These are phyloP conservation scores for Globisporangium carolinianum DNA, from an alignment of 352 stramenopile genomes.

Conservation along the genomic window DNA sequence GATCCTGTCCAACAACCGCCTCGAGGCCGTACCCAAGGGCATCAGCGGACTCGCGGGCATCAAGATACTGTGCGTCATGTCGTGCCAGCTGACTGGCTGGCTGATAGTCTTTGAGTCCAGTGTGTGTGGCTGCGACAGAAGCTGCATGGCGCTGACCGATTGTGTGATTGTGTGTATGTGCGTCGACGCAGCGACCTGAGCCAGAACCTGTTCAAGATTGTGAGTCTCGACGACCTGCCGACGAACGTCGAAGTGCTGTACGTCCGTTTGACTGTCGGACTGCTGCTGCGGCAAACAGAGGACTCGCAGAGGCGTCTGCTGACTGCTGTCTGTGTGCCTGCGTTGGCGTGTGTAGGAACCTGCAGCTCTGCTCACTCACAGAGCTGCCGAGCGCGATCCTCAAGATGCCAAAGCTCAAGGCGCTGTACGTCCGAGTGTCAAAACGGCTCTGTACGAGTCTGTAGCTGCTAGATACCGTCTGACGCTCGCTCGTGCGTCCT, in stretches of 20 bases:
- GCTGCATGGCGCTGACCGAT: background rate
- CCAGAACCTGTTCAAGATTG: conserved; percentile 17
- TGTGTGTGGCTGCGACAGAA: too few species aligned
- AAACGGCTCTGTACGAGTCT: too few species aligned
- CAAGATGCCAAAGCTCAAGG: conserved; percentile 24
- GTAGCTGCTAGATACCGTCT: background rate
- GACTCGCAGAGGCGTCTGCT: too few species aligned
- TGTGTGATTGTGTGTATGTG: background rate
- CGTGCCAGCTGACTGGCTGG: too few species aligned
- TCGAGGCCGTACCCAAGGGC: conserved; percentile 14
- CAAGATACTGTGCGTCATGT: conserved; percentile 13
- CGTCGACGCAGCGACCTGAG: conserved; percentile 13
- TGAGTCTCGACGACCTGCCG: conserved; percentile 8
- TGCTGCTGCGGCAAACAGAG: too few species aligned
- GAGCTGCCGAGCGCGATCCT: conserved; percentile 23
- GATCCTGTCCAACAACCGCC: conserved; percentile 14
- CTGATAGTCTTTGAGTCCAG: too few species aligned
- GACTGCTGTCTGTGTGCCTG: background rate
- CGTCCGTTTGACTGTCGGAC: background rate
- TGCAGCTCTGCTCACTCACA: conserved; percentile 22
- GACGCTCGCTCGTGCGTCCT: background rate
- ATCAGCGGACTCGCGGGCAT: conserved; percentile 12
- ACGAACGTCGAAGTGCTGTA: conserved; percentile 16
- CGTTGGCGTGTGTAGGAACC: conserved; percentile 5
- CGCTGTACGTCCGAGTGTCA: conserved; percentile 16